Evolutionary conservation across 192 early-diverging fungal genomes (phyloP).

Genomic region (Coemansia brasiliensis): DNA sequence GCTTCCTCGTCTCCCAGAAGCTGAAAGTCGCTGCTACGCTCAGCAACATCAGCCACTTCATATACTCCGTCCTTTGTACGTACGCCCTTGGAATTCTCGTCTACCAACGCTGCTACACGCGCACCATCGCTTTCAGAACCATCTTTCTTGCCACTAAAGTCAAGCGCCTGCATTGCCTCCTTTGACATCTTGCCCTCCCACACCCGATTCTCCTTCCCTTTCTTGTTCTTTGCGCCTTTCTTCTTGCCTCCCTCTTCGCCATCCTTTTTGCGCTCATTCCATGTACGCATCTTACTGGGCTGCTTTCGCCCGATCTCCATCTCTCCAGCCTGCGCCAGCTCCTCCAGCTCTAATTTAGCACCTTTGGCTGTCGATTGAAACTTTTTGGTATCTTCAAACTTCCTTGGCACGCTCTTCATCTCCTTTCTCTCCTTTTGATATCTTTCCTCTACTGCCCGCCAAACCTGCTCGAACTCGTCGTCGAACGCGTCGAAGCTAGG

Average conservation of each 20-base stretch:
- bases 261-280: slow-evolving; percentile 20
- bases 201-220: slow-evolving; percentile 64
- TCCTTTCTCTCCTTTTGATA: slow-evolving; percentile 46
- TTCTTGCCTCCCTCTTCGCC: slow-evolving; percentile 23
- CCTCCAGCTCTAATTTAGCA: slow-evolving; percentile 53
- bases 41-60: slow-evolving; percentile 71
- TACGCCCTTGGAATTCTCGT: slow-evolving; percentile 63
- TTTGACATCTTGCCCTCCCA: slow-evolving; percentile 68
- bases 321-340: slow-evolving; percentile 42
- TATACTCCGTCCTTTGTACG: slow-evolving; percentile 71
- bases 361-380: slow-evolving; percentile 66
- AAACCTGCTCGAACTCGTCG: slow-evolving; percentile 68
- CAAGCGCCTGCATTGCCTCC: slow-evolving; percentile 52
- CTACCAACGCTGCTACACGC: slow-evolving; percentile 44
- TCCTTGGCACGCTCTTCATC: slow-evolving; percentile 62
- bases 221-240: slow-evolving; percentile 46
- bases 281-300: slow-evolving; percentile 38
- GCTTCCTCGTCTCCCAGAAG: slow-evolving; percentile 58
- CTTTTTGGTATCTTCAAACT: slow-evolving; percentile 79
- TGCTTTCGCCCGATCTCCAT: slow-evolving; percentile 9
- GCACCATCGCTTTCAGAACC: slow-evolving; percentile 6
- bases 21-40: slow-evolving; percentile 52
- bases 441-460: slow-evolving; percentile 68
- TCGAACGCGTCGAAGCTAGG: slow-evolving; percentile 58
- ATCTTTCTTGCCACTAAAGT: slow-evolving; percentile 37